Evolutionary conservation across 257 asterid species (phyloP).

Genomic region (Ocimum tenuiflorum): DNA sequence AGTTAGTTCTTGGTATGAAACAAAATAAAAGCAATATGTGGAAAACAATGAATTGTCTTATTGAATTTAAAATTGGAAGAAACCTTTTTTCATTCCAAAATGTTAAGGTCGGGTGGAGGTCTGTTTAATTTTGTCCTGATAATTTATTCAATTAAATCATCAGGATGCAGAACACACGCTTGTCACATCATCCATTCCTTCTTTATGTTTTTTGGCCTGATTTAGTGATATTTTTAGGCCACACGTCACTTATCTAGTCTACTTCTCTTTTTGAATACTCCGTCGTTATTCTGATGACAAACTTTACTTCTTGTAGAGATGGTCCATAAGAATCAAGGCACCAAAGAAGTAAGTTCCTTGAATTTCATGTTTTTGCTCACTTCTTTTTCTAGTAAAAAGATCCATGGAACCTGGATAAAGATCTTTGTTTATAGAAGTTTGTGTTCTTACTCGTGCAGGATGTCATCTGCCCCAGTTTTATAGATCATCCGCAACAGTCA

Average conservation of each 20-base stretch:
- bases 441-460: constrained; percentile 44
- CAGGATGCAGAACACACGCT: not conserved
- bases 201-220: not conserved
- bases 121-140: not conserved
- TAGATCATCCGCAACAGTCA: constrained; percentile 49
- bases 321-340: constrained; percentile 39
- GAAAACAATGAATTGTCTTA: not conserved
- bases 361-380: not conserved
- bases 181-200: not conserved
- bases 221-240: not conserved
- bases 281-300: constrained; percentile 24
- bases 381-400: constrained; percentile 3
- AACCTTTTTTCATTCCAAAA: not conserved
- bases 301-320: constrained; percentile 45
- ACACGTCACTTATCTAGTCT: not conserved
- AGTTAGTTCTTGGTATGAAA: not conserved
- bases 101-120: not conserved
- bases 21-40: not conserved
- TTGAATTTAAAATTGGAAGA: not conserved
- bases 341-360: constrained; percentile 40
- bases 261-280: not conserved
- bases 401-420: not conserved
- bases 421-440: constrained; percentile 5
- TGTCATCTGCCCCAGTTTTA: constrained; percentile 46
- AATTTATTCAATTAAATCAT: not conserved